Conservation (phyloP, 352 stramenopile genomes). For the Pythium folliculosum region DNA sequence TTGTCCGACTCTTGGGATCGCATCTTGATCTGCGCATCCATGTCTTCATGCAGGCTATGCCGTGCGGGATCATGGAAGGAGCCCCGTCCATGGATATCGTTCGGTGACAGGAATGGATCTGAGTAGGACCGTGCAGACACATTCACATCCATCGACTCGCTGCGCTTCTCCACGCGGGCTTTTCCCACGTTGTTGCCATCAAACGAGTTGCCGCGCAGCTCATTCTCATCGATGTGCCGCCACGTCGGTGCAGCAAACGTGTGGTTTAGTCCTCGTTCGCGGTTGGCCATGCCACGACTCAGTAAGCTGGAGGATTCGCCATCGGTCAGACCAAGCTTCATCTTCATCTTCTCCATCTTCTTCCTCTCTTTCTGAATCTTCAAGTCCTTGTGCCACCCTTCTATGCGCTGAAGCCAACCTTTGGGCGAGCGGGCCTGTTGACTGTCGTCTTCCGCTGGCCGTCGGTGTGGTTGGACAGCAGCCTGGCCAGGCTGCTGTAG, state of each 20-base stretch:
- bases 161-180: constrained; percentile 16
- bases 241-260: constrained; percentile 27
- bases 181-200: constrained; percentile 10
- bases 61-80: constrained; percentile 36
- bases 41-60: constrained; percentile 32
- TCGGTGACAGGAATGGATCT: constrained; percentile 62
- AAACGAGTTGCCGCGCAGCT: constrained; percentile 36
- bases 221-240: constrained; percentile 27
- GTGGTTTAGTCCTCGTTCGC: constrained; percentile 24
- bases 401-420: constrained; percentile 77
- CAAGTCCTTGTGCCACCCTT: constrained; percentile 80
- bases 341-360: constrained; percentile 66
- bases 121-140: constrained; percentile 56
- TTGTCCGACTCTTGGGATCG: constrained; percentile 49
- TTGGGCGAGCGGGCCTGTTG: constrained; percentile 58
- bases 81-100: constrained; percentile 32
- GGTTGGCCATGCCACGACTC: constrained; percentile 30
- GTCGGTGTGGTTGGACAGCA: background rate
- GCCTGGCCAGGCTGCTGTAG: constrained; percentile 6
- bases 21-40: constrained; percentile 50
- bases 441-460: constrained; percentile 38
- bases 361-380: constrained; percentile 81
- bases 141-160: constrained; percentile 31
- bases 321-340: constrained; percentile 42
- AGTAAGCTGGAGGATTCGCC: constrained; percentile 22